These are phyloP conservation scores for Carallia brachiata DNA, from an alignment of 345 rosid genomes.

Conservation along the genomic window DNA sequence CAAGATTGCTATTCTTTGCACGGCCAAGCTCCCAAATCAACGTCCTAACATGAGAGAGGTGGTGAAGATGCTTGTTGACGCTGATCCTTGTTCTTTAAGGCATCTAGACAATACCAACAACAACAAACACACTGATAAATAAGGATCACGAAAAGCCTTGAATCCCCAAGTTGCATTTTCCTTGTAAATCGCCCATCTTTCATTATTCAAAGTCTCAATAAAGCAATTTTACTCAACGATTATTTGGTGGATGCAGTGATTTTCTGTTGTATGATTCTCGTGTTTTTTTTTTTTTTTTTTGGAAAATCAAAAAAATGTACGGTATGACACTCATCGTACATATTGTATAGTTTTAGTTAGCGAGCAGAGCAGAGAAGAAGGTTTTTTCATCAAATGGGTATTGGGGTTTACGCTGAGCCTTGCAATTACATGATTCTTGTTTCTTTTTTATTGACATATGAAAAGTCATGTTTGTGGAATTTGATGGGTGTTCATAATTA, in stretches of 20 bases:
- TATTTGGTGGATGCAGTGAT: neutral
- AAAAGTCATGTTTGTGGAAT: too few species aligned
- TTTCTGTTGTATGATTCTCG: neutral
- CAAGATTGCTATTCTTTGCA: conserved; percentile 68
- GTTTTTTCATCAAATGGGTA: too few species aligned
- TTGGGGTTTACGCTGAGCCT: too few species aligned
- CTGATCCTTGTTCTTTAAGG: conserved; percentile 46
- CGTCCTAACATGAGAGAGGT: conserved; percentile 85
- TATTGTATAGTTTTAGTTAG: neutral
- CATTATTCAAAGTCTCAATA: conserved; percentile 4
- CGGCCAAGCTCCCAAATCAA: conserved; percentile 71
- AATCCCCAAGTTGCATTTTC: conserved; percentile 2
- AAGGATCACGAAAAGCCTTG: conserved; percentile 13
- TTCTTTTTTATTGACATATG: too few species aligned
- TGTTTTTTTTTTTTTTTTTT: too few species aligned
- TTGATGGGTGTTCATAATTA: too few species aligned
- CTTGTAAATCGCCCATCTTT: neutral
- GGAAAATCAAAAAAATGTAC: too few species aligned
- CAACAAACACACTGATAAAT: conserved; percentile 3
- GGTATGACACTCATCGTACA: too few species aligned
- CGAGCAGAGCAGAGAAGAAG: neutral
- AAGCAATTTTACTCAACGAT: neutral
- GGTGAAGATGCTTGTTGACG: conserved; percentile 71
- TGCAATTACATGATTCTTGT: too few species aligned
- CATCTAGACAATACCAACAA: conserved; percentile 25